phyloP scores from a whole-genome alignment of 495 filamentous ascomycete genomes.

The Trichoderma parareesei region DNA sequence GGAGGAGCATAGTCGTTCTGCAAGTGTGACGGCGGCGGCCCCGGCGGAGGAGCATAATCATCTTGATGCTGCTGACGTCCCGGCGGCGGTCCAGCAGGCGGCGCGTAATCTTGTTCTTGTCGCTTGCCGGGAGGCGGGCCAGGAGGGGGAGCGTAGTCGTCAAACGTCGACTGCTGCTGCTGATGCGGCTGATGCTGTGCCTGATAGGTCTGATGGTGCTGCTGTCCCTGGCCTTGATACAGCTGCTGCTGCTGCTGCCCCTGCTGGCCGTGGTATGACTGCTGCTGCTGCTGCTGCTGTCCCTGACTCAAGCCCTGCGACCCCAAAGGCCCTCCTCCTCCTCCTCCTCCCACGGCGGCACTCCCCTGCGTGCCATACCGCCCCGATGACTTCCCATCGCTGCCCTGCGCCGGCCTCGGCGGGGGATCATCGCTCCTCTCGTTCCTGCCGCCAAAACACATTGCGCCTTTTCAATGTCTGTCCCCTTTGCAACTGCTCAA shows the following conservation, averaged over 20 bases:
- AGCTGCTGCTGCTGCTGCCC: slow-evolving; percentile 5
- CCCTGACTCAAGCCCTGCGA: slow-evolving; percentile 17
- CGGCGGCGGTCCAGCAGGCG: slow-evolving; percentile 27
- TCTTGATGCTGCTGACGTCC: slow-evolving; percentile 24
- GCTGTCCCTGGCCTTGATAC: slow-evolving; percentile 19
- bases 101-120: slow-evolving; percentile 17
- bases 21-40: slow-evolving; percentile 23
- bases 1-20: slow-evolving; percentile 18
- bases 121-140: slow-evolving; percentile 8
- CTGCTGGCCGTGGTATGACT: slow-evolving; percentile 18
- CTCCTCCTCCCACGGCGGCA: background rate
- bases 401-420: slow-evolving; percentile 22
- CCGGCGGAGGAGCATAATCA: slow-evolving; percentile 29
- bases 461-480: slow-evolving; percentile 15
- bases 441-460: slow-evolving; percentile 40
- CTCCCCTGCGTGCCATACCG: background rate
- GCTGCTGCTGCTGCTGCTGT: slow-evolving; percentile 17
- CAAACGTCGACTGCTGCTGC: slow-evolving; percentile 16
- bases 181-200: slow-evolving; percentile 13
- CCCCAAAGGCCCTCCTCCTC: slow-evolving; percentile 12
- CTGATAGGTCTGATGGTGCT: slow-evolving; percentile 13
- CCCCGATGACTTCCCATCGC: background rate
- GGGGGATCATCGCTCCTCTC: slow-evolving; percentile 21
- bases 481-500: too few species aligned
- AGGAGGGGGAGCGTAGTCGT: slow-evolving; percentile 21